Evolutionary conservation across 1,284 basidiomycete genomes (phyloP).

Genomic region (Rhodotorula glutinis): DNA sequence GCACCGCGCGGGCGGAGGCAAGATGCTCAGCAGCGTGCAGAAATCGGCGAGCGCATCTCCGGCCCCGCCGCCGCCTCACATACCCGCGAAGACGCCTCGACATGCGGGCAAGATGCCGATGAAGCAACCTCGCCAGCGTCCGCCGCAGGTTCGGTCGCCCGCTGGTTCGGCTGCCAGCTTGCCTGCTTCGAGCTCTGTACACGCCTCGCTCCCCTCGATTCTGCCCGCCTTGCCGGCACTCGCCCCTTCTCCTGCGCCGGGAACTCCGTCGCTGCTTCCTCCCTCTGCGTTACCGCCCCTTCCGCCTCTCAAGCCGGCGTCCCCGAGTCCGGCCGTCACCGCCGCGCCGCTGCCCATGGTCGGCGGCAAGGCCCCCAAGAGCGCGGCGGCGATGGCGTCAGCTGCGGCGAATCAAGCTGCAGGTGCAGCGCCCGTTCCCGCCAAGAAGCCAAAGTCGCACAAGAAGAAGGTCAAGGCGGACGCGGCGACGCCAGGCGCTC

Average conservation of each 20-base stretch:
- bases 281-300: background rate
- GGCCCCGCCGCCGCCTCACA: background rate
- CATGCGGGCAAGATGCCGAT: conserved; percentile 7
- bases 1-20: conserved; percentile 4
- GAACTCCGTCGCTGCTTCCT: background rate
- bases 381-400: background rate
- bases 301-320: background rate
- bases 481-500: background rate
- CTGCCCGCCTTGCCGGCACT: background rate
- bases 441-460: conserved; percentile 27
- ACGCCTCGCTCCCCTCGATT: background rate
- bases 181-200: background rate
- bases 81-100: background rate
- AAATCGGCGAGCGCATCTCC: background rate
- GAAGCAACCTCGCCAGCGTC: conserved; percentile 5
- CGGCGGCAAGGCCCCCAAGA: background rate
- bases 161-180: background rate
- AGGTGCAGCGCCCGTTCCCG: background rate
- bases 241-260: background rate
- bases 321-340: background rate
- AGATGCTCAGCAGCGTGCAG: background rate
- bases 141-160: background rate
- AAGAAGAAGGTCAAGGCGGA: conserved; percentile 17
- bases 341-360: background rate
- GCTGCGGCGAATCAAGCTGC: background rate